Conservation (phyloP, 1,284 basidiomycete genomes). For the Trichosporon ovoides region DNA sequence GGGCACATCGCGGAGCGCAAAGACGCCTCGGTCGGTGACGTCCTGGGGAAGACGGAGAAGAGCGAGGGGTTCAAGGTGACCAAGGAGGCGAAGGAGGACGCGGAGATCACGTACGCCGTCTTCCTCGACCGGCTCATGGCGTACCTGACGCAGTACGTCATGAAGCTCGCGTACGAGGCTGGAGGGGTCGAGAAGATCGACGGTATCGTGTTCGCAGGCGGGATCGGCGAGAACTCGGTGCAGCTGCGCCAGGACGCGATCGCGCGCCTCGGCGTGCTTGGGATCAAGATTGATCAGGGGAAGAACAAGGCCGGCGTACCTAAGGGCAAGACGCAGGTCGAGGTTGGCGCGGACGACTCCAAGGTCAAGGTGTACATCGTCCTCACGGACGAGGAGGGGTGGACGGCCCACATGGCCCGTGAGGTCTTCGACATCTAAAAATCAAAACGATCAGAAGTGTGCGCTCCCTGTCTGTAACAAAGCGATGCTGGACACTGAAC, state of each 20-base stretch:
- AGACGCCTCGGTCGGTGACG: not conserved
- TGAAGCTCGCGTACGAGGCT: conserved; percentile 57
- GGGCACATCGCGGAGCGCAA: conserved; percentile 53
- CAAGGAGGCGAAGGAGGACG: conserved; percentile 25
- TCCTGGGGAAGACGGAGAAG: not conserved
- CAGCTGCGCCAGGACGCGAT: conserved; percentile 60
- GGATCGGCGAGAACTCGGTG: conserved; percentile 70
- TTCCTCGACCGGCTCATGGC: conserved; percentile 68
- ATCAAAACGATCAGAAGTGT: too few relatives aligned
- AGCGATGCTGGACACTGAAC: too few relatives aligned
- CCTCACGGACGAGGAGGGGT: conserved; percentile 53
- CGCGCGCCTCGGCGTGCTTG: conserved; percentile 57
- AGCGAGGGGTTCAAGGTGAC: conserved; percentile 24
- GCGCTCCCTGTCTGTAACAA: too few relatives aligned
- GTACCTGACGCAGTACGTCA: conserved; percentile 66
- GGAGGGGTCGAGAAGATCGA: conserved; percentile 53
- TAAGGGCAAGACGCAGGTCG: conserved; percentile 24
- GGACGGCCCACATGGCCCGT: conserved; percentile 36
- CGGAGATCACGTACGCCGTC: conserved; percentile 63
- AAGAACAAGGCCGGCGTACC: conserved; percentile 43
- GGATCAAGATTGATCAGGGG: conserved; percentile 54
- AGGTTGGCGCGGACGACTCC: conserved; percentile 43
- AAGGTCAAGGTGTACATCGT: conserved; percentile 50
- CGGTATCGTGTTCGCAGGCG: conserved; percentile 76
- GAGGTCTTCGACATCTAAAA: conserved; percentile 35